A percentile compares a stretch with the other conserved stretches of the same genome.
Conservation (phyloP, 2,329 filamentous ascomycete species). For the Stemphylium vesicarium region DNA sequence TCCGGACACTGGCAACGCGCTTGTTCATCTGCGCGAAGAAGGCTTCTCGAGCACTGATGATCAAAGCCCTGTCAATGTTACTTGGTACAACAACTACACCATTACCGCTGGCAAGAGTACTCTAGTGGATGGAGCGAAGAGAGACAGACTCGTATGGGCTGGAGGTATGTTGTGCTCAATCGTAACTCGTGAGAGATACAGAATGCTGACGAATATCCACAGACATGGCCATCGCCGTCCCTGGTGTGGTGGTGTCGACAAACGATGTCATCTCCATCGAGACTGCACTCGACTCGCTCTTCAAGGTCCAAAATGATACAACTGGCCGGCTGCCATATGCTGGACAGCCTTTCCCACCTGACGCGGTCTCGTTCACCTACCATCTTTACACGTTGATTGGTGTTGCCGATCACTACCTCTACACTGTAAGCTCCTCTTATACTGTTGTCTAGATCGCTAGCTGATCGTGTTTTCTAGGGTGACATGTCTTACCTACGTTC, state of each 20-base stretch:
- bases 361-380: conserved; percentile 59
- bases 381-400: conserved; percentile 59
- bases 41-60: conserved; percentile 28
- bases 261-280: conserved; percentile 59
- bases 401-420: conserved; percentile 54
- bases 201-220: neutral
- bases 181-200: neutral
- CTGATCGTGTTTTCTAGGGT: conserved; percentile 29
- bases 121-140: conserved; percentile 62
- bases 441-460: neutral
- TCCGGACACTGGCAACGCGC: conserved; percentile 44
- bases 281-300: conserved; percentile 58
- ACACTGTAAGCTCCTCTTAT: conserved; percentile 35
- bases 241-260: conserved; percentile 61
- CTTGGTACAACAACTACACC: conserved; percentile 52
- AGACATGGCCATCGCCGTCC: conserved; percentile 65
- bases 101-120: conserved; percentile 49
- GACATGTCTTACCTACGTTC: conserved; percentile 49
- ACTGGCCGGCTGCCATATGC: conserved; percentile 60
- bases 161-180: conserved; percentile 45
- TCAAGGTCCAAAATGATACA: conserved; percentile 51
- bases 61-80: conserved; percentile 40
- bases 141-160: conserved; percentile 66
- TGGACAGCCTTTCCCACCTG: conserved; percentile 52
- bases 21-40: conserved; percentile 42